Evolutionary conservation across 805 yeast species (phyloP).

Genomic region (Wickerhamiella azymoides): DNA sequence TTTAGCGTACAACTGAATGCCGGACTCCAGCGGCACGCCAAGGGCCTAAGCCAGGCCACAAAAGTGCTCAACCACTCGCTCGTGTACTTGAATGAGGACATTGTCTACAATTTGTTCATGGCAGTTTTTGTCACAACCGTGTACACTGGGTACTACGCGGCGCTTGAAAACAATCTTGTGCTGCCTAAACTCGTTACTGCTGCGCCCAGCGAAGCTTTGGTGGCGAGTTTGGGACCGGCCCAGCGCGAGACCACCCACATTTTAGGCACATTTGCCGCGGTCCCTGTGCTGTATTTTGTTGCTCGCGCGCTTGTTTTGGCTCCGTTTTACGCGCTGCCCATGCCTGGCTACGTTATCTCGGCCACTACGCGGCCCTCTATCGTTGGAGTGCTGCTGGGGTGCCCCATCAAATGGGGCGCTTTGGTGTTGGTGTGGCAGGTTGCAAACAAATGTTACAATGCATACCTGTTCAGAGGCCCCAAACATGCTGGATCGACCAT

Average conservation of each 20-base stretch:
- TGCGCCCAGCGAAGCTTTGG: not conserved
- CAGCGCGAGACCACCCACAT: too few species aligned
- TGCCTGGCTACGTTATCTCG: slow-evolving; percentile 2
- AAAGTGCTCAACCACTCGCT: not conserved
- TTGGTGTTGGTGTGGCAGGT: slow-evolving; percentile 19
- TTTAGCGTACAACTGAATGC: slow-evolving; percentile 2
- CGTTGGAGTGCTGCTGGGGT: not conserved
- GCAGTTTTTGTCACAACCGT: not conserved
- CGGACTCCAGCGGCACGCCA: not conserved
- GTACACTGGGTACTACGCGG: not conserved
- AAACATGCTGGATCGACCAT: slow-evolving; percentile 20
- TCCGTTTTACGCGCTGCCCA: not conserved
- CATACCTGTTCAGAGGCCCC: slow-evolving; percentile 28
- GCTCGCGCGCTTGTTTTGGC: not conserved
- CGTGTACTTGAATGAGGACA: slow-evolving; percentile 4
- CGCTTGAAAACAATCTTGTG: not conserved
- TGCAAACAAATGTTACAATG: slow-evolving; percentile 20
- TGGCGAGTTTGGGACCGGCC: not conserved
- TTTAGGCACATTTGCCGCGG: not conserved
- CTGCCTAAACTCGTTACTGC: not conserved
- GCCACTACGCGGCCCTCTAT: slow-evolving; percentile 5
- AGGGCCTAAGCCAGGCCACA: not conserved
- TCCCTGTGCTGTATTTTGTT: slow-evolving; percentile 7
- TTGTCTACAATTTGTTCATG: not conserved
- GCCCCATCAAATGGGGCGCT: slow-evolving; percentile 11